Evolutionary conservation across 2,329 filamentous ascomycete genomes (phyloP), one percentile per base, ranked within the genome.

Genomic region (Sclerotinia borealis): DNA sequence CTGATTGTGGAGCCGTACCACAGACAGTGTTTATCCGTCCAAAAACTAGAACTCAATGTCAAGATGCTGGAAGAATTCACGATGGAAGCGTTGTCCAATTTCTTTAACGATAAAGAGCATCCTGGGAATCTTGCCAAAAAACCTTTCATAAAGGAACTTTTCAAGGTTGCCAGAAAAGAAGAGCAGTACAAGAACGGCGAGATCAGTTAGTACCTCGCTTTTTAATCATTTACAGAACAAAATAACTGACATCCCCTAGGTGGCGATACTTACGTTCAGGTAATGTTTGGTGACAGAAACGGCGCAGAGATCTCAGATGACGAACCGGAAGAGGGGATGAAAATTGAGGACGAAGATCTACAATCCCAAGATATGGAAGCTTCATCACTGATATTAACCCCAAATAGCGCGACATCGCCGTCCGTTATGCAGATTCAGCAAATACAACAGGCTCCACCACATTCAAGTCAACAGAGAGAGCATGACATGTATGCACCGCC

Each of bases 1-100:
- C 77, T 88, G 75, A 76, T 87, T 2, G 76, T 71, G 34, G 62
- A 72, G 37, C 72, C 70, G 1, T 76, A 75, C 41, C 70, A 77
- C 0, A 77, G 75, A 47, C 72, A 74, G 52, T 50, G 56, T n/a
- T 73, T 73, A 0, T 79, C 82, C 25, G 79, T 87, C 15, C 78
- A 79, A 66, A 84, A 83, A 67, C 75, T 84, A 10, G 76, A 78
- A 0, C 62, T 74, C 13, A 68, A 70, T 36, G 75, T 88, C 8
- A 76, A 76, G 60, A 85, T 83, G 68, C 75, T 88, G 3, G 83
- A 88, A 66, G 81, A 84, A 34, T 78, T 81, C 2, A 86, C 85
- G 0, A 80, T 77, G 56, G 85, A 88, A 62, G 82, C 82, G 0
- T 77, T 88, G 34, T 82, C 82, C 0, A 75, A 77, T 19, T 88